These are phyloP conservation scores for Paramecium biaurelia DNA, from an alignment of 73 alveolate species.

Conservation along the genomic window DNA sequence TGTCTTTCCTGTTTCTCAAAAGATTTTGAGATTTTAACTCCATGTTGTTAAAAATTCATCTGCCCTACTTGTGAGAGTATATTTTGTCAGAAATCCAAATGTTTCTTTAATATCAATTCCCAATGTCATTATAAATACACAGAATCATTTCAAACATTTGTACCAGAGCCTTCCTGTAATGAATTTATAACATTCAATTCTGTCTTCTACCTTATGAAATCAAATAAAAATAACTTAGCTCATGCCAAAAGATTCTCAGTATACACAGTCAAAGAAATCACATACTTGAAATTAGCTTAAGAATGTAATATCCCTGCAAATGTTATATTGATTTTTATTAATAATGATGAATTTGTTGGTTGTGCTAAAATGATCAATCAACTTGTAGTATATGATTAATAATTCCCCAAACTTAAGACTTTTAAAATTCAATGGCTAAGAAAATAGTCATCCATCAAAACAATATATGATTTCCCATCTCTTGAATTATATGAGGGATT, in stretches of 20 bases:
- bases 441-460: not conserved
- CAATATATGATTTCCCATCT: not conserved
- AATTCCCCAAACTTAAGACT: not conserved
- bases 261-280: not conserved
- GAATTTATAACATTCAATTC: not conserved
- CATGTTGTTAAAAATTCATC: not conserved
- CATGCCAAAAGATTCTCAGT: not conserved
- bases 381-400: not conserved
- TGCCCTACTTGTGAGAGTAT: not conserved
- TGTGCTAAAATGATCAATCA: not conserved
- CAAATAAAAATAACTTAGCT: not conserved
- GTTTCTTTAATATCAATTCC: not conserved
- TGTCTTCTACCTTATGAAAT: not conserved
- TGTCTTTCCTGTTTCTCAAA: not conserved
- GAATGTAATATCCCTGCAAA: not conserved
- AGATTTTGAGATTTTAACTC: not conserved
- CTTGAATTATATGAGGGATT: not conserved
- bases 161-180: not conserved
- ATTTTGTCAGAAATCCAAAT: not conserved
- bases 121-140: not conserved
- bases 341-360: not conserved
- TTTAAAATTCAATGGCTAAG: not conserved
- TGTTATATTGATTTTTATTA: not conserved
- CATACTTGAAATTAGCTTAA: not conserved
- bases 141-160: not conserved